These are phyloP conservation scores for Penicillium sp. DNA, from an alignment of 2,329 filamentous ascomycete species.

Conservation along the genomic window DNA sequence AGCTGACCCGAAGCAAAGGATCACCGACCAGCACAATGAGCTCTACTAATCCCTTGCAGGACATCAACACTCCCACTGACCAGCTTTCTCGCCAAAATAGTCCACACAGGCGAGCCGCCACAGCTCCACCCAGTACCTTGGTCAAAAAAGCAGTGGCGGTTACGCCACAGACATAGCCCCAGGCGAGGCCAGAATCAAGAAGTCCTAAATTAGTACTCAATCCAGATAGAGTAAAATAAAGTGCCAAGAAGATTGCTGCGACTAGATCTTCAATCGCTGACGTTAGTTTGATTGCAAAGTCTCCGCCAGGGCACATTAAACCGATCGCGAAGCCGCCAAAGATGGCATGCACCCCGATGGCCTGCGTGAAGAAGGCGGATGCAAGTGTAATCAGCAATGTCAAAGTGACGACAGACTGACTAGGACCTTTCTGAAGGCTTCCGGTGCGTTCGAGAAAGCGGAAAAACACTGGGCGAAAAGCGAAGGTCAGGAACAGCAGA, in stretches of 20 bases:
- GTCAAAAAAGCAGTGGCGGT: slow-evolving; percentile 74
- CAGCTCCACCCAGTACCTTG: slow-evolving; percentile 75
- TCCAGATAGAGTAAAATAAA: slow-evolving; percentile 91
- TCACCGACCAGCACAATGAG: slow-evolving; percentile 74
- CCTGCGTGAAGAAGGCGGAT: slow-evolving; percentile 79
- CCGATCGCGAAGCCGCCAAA: slow-evolving; percentile 90
- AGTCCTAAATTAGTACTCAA: slow-evolving; percentile 82
- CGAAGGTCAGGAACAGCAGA: slow-evolving; percentile 66
- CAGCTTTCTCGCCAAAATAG: slow-evolving; percentile 87
- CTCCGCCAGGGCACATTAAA: slow-evolving; percentile 82
- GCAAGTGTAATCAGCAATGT: slow-evolving; percentile 72
- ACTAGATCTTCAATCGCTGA: slow-evolving; percentile 94
- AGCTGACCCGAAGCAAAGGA: background rate
- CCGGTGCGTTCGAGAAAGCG: slow-evolving; percentile 68
- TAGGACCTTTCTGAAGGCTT: slow-evolving; percentile 79
- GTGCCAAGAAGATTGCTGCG: slow-evolving; percentile 71
- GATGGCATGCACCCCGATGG: slow-evolving; percentile 90
- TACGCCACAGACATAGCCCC: slow-evolving; percentile 84
- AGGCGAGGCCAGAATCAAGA: slow-evolving; percentile 71
- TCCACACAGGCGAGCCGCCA: slow-evolving; percentile 69
- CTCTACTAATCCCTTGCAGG: slow-evolving; percentile 91
- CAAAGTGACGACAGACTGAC: slow-evolving; percentile 74
- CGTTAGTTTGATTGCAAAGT: slow-evolving; percentile 82
- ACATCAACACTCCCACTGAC: slow-evolving; percentile 86
- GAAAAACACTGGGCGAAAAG: slow-evolving; percentile 66